Evolutionary conservation across 139 green algal species (phyloP), one percentile per base, ranked within the genome.

Genomic region (Penium margaritaceum): DNA sequence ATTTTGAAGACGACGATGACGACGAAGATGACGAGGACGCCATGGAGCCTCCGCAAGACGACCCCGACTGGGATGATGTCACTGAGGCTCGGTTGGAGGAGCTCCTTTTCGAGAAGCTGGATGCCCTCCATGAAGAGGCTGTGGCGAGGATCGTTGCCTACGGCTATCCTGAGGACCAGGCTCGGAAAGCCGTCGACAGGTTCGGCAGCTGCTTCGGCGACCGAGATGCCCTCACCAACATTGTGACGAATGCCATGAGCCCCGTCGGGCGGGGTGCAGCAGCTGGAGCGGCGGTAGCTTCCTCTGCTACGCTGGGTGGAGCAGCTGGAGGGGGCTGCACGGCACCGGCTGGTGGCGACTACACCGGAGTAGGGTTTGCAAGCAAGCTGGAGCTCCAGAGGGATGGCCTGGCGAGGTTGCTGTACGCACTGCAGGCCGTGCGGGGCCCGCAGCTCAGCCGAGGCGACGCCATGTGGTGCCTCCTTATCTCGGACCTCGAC

Each of bases 141-240:
- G 66, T 63, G 35, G 41, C 24, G 21, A 74, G 66, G 66, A 63
- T 74, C 54, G 66, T 63, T 63, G 44, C 36, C 66, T 74, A 46
- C 33, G 66, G 66, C 38, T 74, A 63, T 39, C 36, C 34, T 24
- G 34, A 58, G 9, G 54, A 74, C 19, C 29, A 64, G 34, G 66
- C 66, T 29, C 51, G 54, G 36, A n/a, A 74, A 9, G 66, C 66
- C 35, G 66, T 74, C 41, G 39, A 30, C 33, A 63, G 54, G n/a
- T 32, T 58, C 24, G 66, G 66, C 66, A 74, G 66, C 24, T 74
- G 66, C 54, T 74, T 64, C 29, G 66, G 66, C 54, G 66, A 74
- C 14, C 66, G 66, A 35, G 66, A 74, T 39, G 66, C 37, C 54
- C n/a, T 74, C 5, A 64, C 66, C 38, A 74, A 74, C 36, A 32